phyloP scores from a whole-genome alignment of 805 yeast genomes.

The Pichia deserticola region DNA sequence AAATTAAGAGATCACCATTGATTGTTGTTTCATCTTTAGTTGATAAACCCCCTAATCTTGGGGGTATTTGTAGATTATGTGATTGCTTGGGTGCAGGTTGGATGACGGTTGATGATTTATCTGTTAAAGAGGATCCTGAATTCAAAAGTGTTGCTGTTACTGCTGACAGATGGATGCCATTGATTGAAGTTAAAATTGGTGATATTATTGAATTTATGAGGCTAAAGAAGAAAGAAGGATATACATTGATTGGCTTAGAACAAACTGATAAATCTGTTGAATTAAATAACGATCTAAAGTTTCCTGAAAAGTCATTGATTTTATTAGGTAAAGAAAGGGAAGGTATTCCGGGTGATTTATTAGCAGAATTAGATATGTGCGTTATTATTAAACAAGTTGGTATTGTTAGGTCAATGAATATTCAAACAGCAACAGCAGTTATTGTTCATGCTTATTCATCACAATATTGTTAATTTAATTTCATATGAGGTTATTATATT shows the following conservation, averaged over 20 bases:
- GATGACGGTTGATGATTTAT: slow-evolving; percentile 66
- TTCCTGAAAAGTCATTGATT: slow-evolving; percentile 74
- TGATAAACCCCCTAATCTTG: slow-evolving; percentile 87
- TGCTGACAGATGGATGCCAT: slow-evolving; percentile 94
- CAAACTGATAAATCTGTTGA: slow-evolving; percentile 87
- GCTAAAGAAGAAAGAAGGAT: slow-evolving; percentile 62
- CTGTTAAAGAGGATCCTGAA: slow-evolving; percentile 55
- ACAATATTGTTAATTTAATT: slow-evolving; percentile 42
- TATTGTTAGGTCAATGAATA: slow-evolving; percentile 89
- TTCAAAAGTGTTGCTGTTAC: slow-evolving; percentile 89
- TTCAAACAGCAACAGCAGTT: slow-evolving; percentile 94
- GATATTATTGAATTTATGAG: slow-evolving; percentile 51
- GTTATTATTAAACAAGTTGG: slow-evolving; percentile 91
- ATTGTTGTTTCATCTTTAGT: slow-evolving; percentile 89
- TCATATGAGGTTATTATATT: no score
- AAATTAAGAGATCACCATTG: slow-evolving; percentile 64
- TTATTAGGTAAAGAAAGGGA: slow-evolving; percentile 82
- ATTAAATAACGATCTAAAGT: slow-evolving; percentile 52
- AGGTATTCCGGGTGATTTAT: slow-evolving; percentile 81
- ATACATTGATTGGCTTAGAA: slow-evolving; percentile 81
- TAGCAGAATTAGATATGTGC: slow-evolving; percentile 78
- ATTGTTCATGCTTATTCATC: slow-evolving; percentile 83
- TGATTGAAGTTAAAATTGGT: slow-evolving; percentile 61
- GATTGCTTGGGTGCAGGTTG: slow-evolving; percentile 88
- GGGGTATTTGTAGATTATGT: slow-evolving; percentile 88